Conservation (phyloP, 352 stramenopile species). For the Pythium phragmitis region DNA sequence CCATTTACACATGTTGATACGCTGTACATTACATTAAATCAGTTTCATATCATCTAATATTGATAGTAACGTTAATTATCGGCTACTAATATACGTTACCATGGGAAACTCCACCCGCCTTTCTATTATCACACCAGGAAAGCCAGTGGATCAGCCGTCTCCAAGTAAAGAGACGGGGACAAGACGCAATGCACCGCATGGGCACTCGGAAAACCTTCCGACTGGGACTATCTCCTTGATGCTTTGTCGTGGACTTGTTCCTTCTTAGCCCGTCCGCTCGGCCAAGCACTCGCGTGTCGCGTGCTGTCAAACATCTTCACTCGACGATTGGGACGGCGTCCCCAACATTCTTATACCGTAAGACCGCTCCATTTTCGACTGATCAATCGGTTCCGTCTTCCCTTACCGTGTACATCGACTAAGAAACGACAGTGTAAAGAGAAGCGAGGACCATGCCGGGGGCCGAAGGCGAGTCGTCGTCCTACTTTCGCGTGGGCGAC, state of each 20-base stretch:
- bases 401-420: not conserved
- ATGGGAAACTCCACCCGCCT: not conserved
- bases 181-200: not conserved
- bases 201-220: not conserved
- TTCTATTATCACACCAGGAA: not conserved
- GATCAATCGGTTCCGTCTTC: not conserved
- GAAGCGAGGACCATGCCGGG: not conserved
- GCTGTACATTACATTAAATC: not conserved
- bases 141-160: not conserved
- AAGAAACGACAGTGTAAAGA: not conserved
- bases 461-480: conserved; percentile 16
- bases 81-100: not conserved
- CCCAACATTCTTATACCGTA: not conserved
- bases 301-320: not conserved
- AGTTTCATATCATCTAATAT: not conserved
- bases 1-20: not conserved
- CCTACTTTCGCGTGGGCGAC: conserved; percentile 51
- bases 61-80: not conserved
- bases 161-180: not conserved
- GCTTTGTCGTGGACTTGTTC: not conserved
- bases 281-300: not conserved
- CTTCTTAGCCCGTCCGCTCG: not conserved
- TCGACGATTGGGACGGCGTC: not conserved
- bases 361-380: not conserved
- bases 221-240: not conserved